phyloP scores from a whole-genome alignment of 1,284 basidiomycete species.

The Melampsora abietis-canadensis region DNA sequence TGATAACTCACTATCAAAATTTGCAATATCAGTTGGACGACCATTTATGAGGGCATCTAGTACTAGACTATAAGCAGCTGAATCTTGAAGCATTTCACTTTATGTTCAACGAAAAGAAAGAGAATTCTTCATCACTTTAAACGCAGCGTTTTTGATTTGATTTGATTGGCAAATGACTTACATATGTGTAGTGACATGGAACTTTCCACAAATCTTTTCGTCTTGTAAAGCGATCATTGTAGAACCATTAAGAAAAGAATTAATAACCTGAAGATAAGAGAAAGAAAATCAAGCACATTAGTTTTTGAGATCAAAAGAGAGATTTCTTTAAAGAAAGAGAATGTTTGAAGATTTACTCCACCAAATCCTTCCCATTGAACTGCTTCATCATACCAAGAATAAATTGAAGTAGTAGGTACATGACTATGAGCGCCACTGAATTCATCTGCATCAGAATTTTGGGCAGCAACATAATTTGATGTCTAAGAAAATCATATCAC shows the following conservation, averaged over 20 bases:
- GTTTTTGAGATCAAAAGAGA: neutral
- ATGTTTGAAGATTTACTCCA: neutral
- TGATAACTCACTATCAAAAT: slow-evolving; percentile 3
- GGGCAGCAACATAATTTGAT: slow-evolving; percentile 27
- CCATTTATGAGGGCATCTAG: neutral
- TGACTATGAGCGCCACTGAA: slow-evolving; percentile 16
- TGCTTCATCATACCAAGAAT: slow-evolving; percentile 19
- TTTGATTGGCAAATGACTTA: neutral
- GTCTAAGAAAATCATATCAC: neutral
- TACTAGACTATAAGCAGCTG: neutral
- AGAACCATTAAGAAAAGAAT: neutral
- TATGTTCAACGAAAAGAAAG: too few species aligned
- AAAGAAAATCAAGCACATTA: neutral
- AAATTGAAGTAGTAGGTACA: slow-evolving; percentile 36
- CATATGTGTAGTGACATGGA: neutral
- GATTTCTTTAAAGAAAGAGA: neutral
- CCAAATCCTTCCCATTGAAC: neutral
- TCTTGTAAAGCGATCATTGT: neutral
- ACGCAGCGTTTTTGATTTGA: neutral
- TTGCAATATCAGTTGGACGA: neutral
- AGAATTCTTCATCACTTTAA: neutral
- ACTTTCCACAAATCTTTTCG: neutral
- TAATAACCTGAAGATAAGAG: neutral
- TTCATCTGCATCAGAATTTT: slow-evolving; percentile 14
- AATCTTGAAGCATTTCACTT: slow-evolving; percentile 10